Evolutionary conservation across 139 green algal species (phyloP), one percentile per base, ranked within the genome.

Genomic region (Coccomyxa sp.): DNA sequence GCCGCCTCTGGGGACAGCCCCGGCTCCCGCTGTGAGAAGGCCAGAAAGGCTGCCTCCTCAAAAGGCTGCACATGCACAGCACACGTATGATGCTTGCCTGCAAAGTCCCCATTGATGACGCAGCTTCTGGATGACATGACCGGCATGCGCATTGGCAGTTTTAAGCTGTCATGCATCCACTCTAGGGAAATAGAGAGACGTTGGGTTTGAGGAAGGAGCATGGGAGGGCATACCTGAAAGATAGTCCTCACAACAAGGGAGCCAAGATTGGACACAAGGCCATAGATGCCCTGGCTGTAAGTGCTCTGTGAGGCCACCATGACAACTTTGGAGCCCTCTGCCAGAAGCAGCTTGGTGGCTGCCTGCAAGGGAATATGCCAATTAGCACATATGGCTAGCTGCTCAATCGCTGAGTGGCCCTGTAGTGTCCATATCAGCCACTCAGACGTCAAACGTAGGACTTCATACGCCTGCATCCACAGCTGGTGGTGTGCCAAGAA

Each of bases 41-140:
- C 82, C 33, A 88, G 76, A 54, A 98, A 98, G 18, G 92, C 92
- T 16, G 91, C 91, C 78, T 98, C 93, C 78, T 98, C 94, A 24
- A 96, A 75, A 1, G 94, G 94, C 73, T 94, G 87, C 50, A 22
- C n/a, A n/a, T n/a, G n/a, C n/a, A n/a, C n/a, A n/a, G n/a, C n/a
- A n/a, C n/a, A n/a, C n/a, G n/a, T n/a, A n/a, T n/a, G n/a, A n/a
- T n/a, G n/a, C n/a, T n/a, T n/a, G n/a, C n/a, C n/a, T n/a, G n/a
- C n/a, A n/a, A n/a, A n/a, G n/a, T n/a, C n/a, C n/a, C n/a, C n/a
- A n/a, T n/a, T n/a, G n/a, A n/a, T n/a, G n/a, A n/a, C n/a, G n/a
- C n/a, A n/a, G n/a, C n/a, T n/a, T n/a, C n/a, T n/a, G n/a, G n/a
- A n/a, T n/a, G n/a, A n/a, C n/a, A n/a, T n/a, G n/a, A n/a, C n/a